Evolutionary conservation across 306 rosid genomes (phyloP).

Genomic region (Vachellia collinsii): DNA sequence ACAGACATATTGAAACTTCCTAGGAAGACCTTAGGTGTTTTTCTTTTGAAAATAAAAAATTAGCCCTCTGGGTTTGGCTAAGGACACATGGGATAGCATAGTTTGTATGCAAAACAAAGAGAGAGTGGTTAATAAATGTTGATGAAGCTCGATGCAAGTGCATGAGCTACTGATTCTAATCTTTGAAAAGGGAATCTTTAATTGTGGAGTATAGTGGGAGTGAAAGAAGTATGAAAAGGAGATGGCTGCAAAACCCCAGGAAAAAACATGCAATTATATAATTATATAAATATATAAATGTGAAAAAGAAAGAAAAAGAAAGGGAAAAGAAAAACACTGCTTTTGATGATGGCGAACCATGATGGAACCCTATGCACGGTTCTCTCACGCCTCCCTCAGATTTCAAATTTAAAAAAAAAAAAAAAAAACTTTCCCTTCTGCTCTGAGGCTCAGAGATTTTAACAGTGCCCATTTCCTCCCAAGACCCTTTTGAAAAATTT

Average conservation of each 20-base stretch:
- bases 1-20: background rate
- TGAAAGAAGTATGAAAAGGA: slow-evolving; percentile 1
- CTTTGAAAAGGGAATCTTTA: slow-evolving; percentile 17
- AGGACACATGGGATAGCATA: background rate
- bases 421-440: slow-evolving; percentile 17
- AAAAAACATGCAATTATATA: background rate
- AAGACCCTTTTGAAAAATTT: background rate
- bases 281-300: background rate
- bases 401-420: background rate
- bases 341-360: slow-evolving; percentile 32
- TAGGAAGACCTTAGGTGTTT: background rate
- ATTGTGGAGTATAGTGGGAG: slow-evolving; percentile 7
- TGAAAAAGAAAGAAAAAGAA: background rate
- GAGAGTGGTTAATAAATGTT: background rate
- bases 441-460: background rate
- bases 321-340: background rate
- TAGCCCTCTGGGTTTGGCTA: background rate
- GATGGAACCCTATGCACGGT: slow-evolving; percentile 24
- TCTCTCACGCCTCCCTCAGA: slow-evolving; percentile 11
- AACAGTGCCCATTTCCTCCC: background rate
- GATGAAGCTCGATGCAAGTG: slow-evolving; percentile 1
- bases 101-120: background rate
- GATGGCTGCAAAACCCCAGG: background rate
- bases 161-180: slow-evolving; percentile 4
- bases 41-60: background rate